Percentiles rank a stretch among this genome's conserved stretches.
Conservation (phyloP, 2,329 filamentous ascomycete species). For the Davidsoniella australis region DNA sequence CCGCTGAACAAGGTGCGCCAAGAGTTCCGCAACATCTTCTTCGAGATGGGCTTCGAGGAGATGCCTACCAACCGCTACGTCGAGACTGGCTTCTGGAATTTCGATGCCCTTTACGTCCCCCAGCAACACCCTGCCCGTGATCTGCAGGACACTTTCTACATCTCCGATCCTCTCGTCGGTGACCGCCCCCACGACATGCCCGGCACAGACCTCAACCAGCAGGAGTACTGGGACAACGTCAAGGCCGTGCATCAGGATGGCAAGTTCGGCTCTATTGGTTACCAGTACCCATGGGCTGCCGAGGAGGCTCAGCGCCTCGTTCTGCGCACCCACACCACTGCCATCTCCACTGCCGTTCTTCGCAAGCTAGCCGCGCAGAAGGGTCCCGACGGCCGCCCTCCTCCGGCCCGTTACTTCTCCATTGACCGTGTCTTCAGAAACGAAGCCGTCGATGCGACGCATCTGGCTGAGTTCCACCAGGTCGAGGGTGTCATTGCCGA, state of each 20-base stretch:
- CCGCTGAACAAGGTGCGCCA: conserved; percentile 85
- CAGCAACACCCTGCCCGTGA: conserved; percentile 96
- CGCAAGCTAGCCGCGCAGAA: conserved; percentile 74
- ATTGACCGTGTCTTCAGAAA: conserved; percentile 98
- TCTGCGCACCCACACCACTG: conserved; percentile 89
- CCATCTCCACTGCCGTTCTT: conserved; percentile 78
- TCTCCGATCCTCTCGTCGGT: conserved; percentile 68
- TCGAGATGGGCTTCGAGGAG: conserved; percentile 96
- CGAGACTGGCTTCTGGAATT: conserved; percentile 98
- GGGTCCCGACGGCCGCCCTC: conserved; percentile 48
- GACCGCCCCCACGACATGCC: conserved; percentile 46
- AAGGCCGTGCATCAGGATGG: conserved; percentile 75
- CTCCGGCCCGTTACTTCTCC: conserved; percentile 82
- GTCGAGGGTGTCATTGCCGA: conserved; percentile 97
- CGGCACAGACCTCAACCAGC: conserved; percentile 34
- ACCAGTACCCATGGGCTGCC: conserved; percentile 83
- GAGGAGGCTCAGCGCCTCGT: conserved; percentile 78
- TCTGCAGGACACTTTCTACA: conserved; percentile 96
- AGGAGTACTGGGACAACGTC: conserved; percentile 77
- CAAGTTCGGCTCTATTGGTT: conserved; percentile 88
- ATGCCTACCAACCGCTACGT: conserved; percentile 92
- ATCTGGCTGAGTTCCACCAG: conserved; percentile 96
- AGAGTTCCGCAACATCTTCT: conserved; percentile 96
- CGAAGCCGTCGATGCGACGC: conserved; percentile 90
- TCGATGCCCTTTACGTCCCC: conserved; percentile 88